Conservation (phyloP, 177 flowering plant genomes). For the Vitis hybrid region DNA sequence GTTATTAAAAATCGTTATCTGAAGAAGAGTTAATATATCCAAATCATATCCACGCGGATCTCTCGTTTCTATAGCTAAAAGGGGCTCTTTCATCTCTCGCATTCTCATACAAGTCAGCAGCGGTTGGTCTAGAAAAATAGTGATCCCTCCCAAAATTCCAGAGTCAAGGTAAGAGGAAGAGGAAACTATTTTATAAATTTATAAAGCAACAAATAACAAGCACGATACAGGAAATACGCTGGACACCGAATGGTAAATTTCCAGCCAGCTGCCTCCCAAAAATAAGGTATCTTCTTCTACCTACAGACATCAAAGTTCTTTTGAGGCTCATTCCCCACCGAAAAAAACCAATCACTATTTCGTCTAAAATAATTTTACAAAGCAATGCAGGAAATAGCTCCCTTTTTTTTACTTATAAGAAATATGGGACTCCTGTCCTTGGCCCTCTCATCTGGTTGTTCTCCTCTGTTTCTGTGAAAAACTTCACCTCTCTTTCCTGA, state of each 20-base stretch:
- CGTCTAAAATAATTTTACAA: conserved; percentile 28
- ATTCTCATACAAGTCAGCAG: too few relatives aligned
- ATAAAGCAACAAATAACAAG: background rate
- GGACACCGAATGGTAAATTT: background rate
- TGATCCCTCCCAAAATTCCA: too few relatives aligned
- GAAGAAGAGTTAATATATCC: too few relatives aligned
- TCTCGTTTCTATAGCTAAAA: too few relatives aligned
- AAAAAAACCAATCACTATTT: background rate
- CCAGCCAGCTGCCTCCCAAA: conserved; percentile 6
- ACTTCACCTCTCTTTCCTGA: conserved; percentile 97
- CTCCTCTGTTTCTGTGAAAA: conserved; percentile 98
- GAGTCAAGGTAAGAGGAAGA: background rate
- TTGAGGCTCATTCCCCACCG: background rate
- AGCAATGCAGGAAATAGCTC: background rate
- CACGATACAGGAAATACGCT: conserved; percentile 8
- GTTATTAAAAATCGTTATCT: too few relatives aligned
- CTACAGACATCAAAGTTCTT: conserved; percentile 7
- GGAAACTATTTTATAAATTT: background rate
- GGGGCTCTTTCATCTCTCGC: too few relatives aligned
- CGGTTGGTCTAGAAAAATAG: too few relatives aligned
- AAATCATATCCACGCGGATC: too few relatives aligned
- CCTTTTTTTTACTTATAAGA: conserved; percentile 47
- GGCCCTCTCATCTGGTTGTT: conserved; percentile 99
- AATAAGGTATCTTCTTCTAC: background rate
- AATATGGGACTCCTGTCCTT: conserved; percentile 95